Conservation (phyloP, 2,329 filamentous ascomycete genomes). For the Dendryphion nanum region DNA sequence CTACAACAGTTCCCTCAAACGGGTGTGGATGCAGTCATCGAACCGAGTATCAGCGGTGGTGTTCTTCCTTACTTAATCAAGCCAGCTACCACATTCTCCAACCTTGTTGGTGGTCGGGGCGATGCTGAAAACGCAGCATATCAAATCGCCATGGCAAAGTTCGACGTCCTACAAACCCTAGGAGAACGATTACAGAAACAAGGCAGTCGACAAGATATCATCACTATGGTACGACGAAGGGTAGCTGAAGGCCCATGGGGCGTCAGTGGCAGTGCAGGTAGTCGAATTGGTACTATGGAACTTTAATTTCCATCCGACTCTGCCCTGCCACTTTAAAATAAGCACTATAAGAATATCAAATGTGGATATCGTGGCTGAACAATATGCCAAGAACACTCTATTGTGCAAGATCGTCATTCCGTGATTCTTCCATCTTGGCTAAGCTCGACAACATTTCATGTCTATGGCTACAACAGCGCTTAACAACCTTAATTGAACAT, state of each 20-base stretch:
- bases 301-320: slow-evolving; percentile 15
- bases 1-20: slow-evolving; percentile 34
- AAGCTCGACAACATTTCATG: too few species aligned
- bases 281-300: slow-evolving; percentile 48
- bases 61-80: slow-evolving; percentile 58
- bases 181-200: slow-evolving; percentile 43
- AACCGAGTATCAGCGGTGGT: slow-evolving; percentile 49
- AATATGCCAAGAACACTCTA: too few species aligned
- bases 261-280: slow-evolving; percentile 41
- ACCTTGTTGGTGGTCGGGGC: slow-evolving; percentile 57
- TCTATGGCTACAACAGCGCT: too few species aligned
- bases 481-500: too few species aligned
- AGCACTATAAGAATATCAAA: too few species aligned
- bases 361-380: too few species aligned
- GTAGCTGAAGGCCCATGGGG: slow-evolving; percentile 45
- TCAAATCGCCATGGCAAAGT: slow-evolving; percentile 57
- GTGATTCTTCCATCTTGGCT: too few species aligned
- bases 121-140: slow-evolving; percentile 59
- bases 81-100: slow-evolving; percentile 56
- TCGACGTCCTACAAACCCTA: slow-evolving; percentile 55
- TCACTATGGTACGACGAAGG: slow-evolving; percentile 42
- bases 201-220: slow-evolving; percentile 37
- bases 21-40: slow-evolving; percentile 53
- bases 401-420: too few species aligned
- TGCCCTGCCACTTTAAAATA: neutral